Evolutionary conservation across 495 filamentous ascomycete genomes (phyloP).

Genomic region (Tuber melanosporum): DNA sequence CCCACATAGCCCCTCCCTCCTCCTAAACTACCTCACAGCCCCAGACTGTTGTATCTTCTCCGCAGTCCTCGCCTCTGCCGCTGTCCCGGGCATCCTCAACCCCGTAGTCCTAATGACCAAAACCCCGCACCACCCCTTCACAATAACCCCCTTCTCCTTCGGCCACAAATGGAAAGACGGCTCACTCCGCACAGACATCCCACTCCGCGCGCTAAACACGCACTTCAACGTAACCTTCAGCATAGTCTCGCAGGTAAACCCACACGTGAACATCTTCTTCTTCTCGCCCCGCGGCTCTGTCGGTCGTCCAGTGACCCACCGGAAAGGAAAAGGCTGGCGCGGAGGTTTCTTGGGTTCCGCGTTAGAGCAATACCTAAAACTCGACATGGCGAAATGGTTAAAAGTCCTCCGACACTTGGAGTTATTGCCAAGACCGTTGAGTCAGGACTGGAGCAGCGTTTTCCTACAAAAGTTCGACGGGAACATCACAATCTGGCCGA

Average conservation of each 20-base stretch:
- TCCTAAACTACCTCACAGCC: slow-evolving; percentile 87
- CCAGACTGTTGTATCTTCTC: slow-evolving; percentile 98
- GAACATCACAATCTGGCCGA: slow-evolving; percentile 92
- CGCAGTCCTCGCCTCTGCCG: slow-evolving; percentile 88
- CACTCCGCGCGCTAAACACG: slow-evolving; percentile 82
- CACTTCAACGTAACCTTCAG: slow-evolving; percentile 98
- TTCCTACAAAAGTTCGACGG: slow-evolving; percentile 94
- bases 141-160: slow-evolving; percentile 76
- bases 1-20: slow-evolving; percentile 44
- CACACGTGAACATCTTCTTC: slow-evolving; percentile 96
- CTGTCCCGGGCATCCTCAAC: slow-evolving; percentile 91
- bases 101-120: slow-evolving; percentile 98
- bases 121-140: slow-evolving; percentile 51
- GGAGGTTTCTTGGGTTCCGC: slow-evolving; percentile 91
- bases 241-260: slow-evolving; percentile 94
- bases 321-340: slow-evolving; percentile 87
- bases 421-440: slow-evolving; percentile 79
- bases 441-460: slow-evolving; percentile 92
- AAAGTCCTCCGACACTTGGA: slow-evolving; percentile 88
- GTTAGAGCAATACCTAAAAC: slow-evolving; percentile 85
- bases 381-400: slow-evolving; percentile 94
- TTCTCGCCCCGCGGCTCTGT: slow-evolving; percentile 89
- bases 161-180: slow-evolving; percentile 99
- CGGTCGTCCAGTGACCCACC: slow-evolving; percentile 88
- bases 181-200: slow-evolving; percentile 86